Evolutionary conservation across 768 basidiomycete genomes (phyloP).

Genomic region (Russula vinacea): DNA sequence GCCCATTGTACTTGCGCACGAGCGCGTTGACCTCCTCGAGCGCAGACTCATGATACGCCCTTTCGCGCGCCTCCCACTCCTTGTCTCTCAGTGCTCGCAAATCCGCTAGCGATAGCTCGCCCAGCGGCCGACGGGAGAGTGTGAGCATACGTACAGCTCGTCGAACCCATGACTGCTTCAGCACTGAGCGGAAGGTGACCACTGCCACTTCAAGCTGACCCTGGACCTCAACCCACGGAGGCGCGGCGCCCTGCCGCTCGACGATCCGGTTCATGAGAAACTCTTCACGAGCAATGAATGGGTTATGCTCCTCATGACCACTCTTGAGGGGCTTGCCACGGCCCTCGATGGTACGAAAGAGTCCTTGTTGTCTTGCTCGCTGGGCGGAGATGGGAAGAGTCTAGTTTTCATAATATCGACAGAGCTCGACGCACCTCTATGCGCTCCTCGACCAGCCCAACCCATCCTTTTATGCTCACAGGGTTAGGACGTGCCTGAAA

Average conservation of each 20-base stretch:
- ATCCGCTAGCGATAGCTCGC: conserved; percentile 37
- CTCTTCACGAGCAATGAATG: conserved; percentile 71
- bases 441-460: conserved; percentile 67
- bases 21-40: conserved; percentile 69
- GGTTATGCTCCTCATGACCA: conserved; percentile 51
- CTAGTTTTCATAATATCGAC: background rate
- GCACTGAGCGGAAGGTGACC: conserved; percentile 56
- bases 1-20: conserved; percentile 74
- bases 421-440: conserved; percentile 56
- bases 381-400: conserved; percentile 32
- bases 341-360: conserved; percentile 71
- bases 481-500: conserved; percentile 47
- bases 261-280: conserved; percentile 85
- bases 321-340: conserved; percentile 51
- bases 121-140: conserved; percentile 42
- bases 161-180: conserved; percentile 73
- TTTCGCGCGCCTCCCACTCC: conserved; percentile 69
- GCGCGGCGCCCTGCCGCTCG: conserved; percentile 75
- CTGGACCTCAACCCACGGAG: conserved; percentile 85
- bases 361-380: conserved; percentile 64
- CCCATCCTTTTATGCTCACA: conserved; percentile 69
- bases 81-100: conserved; percentile 52
- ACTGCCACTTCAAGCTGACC: conserved; percentile 65
- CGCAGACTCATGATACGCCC: conserved; percentile 63
- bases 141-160: conserved; percentile 63